Base-by-base conservation (phyloP, 805 yeast genomes). In the Saturnispora mendoncae region DNA sequence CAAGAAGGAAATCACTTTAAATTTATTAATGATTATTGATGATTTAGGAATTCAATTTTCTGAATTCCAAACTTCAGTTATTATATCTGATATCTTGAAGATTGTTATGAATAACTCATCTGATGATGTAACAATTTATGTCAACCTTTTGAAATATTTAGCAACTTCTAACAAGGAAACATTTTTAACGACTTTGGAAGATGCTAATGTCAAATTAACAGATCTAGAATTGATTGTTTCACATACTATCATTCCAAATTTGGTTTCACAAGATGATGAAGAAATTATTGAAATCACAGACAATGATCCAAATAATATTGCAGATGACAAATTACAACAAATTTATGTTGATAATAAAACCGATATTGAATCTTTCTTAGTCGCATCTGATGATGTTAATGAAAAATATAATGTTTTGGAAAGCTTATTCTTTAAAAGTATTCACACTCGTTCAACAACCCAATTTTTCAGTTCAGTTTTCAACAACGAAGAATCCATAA, bases 151-250 rank as follows among this genome's bases (percentile, higher is more conserved):
- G 21, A 58, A 61, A 36, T 53, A 64, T 33, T 46, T 74, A 38
- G 61, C 67, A 27, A 51, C 54, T 6, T 50, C 53, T 4, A 57
- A 71, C 39, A 62, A 67, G 45, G 62, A 56, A 2, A 45, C 65
- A 17, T 66, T 76, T 33, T 31, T 65, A n/a, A 49, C 56, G n/a
- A 60, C 64, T 20, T 52, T 76, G 38, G 48, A 54, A 2, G 56
- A 67, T 2, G 41, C 60, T 18, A 55, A 61, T 15, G 41, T 69
- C 17, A 52, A 62, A 5, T 45, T 74, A 3, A 76, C 71, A 23
- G 49, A 66, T 4, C 62, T 80, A 23, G 88, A 80, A 63, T 72
- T 86, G 68, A 68, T 71, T 41, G 62, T 85, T 35, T 83, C 84
- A 61, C 70, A 81, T 1, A 78, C 88, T 0, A 60, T 86, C 39